Evolutionary conservation across 2,329 filamentous ascomycete species (phyloP).

Genomic region (Epichloe hybrida): DNA sequence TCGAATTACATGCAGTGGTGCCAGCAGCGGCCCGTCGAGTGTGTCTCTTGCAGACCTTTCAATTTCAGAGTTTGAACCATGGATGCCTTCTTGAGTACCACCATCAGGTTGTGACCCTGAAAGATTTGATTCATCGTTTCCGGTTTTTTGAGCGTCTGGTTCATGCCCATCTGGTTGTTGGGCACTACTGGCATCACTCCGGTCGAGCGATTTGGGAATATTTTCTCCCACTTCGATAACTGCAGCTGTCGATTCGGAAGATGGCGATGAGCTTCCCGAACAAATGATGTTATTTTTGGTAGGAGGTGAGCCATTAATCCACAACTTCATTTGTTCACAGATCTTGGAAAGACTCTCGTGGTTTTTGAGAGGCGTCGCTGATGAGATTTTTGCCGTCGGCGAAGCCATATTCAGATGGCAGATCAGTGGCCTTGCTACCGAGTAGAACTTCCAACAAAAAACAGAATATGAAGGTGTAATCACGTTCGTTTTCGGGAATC

Average conservation of each 20-base stretch:
- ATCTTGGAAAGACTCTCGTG: neutral
- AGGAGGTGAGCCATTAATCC: neutral
- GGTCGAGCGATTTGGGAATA: neutral
- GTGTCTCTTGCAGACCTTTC: neutral
- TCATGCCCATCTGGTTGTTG: neutral
- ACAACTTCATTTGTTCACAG: slow-evolving; percentile 3
- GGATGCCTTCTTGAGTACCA: neutral
- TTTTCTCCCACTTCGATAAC: neutral
- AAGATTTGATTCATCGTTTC: no score
- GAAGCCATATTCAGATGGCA: neutral
- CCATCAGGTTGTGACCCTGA: neutral
- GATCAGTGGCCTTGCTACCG: neutral
- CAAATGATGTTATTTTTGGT: neutral
- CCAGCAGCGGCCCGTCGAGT: neutral
- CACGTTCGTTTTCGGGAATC: neutral
- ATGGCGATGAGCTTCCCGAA: neutral
- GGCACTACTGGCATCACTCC: neutral
- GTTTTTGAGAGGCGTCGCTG: neutral
- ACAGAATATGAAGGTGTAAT: neutral
- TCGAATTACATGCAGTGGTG: neutral
- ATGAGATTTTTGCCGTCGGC: neutral
- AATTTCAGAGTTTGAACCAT: neutral
- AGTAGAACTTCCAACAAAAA: neutral
- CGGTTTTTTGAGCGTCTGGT: neutral
- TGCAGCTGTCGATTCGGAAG: neutral